phyloP scores from a whole-genome alignment of 2,329 filamentous ascomycete genomes.

The Podosphaera fusca region DNA sequence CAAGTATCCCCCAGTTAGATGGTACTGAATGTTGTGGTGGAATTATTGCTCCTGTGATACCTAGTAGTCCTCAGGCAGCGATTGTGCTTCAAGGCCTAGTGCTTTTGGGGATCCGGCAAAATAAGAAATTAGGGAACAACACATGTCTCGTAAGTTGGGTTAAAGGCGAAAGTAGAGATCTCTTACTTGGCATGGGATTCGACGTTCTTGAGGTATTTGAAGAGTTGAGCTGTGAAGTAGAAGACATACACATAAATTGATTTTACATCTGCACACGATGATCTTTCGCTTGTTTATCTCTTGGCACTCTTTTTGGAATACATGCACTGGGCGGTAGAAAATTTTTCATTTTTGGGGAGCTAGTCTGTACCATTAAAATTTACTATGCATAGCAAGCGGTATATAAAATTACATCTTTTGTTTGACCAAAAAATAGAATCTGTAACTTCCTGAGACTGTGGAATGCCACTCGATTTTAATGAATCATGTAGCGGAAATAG shows the following conservation, averaged over 20 bases:
- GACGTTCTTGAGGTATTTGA: constrained; percentile 59
- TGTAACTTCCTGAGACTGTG: too few relatives aligned
- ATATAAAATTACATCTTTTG: too few relatives aligned
- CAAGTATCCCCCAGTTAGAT: not conserved
- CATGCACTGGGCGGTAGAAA: too few relatives aligned
- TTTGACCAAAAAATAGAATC: too few relatives aligned
- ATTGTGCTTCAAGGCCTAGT: constrained; percentile 41
- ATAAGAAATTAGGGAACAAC: constrained; percentile 38
- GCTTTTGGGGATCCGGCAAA: constrained; percentile 39
- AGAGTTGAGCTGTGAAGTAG: constrained; percentile 42
- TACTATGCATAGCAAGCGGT: too few relatives aligned
- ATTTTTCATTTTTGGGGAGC: too few relatives aligned
- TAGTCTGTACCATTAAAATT: too few relatives aligned
- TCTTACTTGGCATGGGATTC: constrained; percentile 59
- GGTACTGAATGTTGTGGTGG: constrained; percentile 22
- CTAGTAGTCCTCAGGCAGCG: constrained; percentile 36
- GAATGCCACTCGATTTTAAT: too few relatives aligned
- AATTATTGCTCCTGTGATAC: constrained; percentile 43
- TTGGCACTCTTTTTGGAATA: too few relatives aligned
- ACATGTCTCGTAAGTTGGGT: constrained; percentile 29
- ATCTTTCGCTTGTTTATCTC: too few relatives aligned
- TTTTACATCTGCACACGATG: too few relatives aligned
- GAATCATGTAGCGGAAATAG: too few relatives aligned
- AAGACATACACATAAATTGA: not conserved
- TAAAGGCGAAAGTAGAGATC: constrained; percentile 24